Evolutionary conservation across 371 early-diverging fungal species (phyloP).

Genomic region (Homolaphlyctis polyrhiza): DNA sequence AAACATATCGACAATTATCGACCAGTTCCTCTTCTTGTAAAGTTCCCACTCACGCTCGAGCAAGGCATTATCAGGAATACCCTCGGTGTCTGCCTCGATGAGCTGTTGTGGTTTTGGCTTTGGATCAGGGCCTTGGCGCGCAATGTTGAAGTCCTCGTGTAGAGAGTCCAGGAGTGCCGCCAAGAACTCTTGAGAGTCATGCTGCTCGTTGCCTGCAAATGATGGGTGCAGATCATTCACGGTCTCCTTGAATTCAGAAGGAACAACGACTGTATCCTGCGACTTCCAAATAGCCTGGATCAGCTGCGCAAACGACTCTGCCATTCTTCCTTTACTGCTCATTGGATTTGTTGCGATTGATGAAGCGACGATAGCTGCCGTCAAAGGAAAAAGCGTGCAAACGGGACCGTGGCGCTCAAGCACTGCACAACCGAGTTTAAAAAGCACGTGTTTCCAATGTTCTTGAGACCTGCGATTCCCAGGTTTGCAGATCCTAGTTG

Average conservation of each 20-base stretch:
- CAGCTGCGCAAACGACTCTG: conserved; percentile 32
- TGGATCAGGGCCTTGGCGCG: conserved; percentile 8
- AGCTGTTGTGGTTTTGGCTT: neutral
- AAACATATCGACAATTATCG: conserved; percentile 87
- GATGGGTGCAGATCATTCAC: conserved; percentile 9
- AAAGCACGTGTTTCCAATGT: conserved; percentile 97
- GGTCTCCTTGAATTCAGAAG: conserved; percentile 33
- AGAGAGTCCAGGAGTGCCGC: conserved; percentile 45
- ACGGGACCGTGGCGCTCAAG: conserved; percentile 76
- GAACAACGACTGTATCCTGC: conserved; percentile 31
- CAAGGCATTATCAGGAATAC: conserved; percentile 28
- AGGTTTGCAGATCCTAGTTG: conserved; percentile 18
- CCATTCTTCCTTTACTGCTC: conserved; percentile 69
- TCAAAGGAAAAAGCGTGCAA: conserved; percentile 76
- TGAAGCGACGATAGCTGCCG: conserved; percentile 62
- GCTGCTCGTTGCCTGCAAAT: conserved; percentile 53
- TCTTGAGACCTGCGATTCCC: conserved; percentile 80
- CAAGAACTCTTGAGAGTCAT: conserved; percentile 59
- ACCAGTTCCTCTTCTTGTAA: conserved; percentile 71
- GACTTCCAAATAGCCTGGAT: conserved; percentile 32
- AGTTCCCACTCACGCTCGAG: conserved; percentile 66
- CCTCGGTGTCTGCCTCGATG: conserved; percentile 26
- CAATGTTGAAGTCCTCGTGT: conserved; percentile 54
- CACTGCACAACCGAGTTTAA: conserved; percentile 97
- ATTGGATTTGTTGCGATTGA: conserved; percentile 74